A percentile compares a stretch with the other conserved stretches of the same genome.
phyloP scores from a whole-genome alignment of 495 filamentous ascomycete genomes.

The Corynascus novoguineensis region DNA sequence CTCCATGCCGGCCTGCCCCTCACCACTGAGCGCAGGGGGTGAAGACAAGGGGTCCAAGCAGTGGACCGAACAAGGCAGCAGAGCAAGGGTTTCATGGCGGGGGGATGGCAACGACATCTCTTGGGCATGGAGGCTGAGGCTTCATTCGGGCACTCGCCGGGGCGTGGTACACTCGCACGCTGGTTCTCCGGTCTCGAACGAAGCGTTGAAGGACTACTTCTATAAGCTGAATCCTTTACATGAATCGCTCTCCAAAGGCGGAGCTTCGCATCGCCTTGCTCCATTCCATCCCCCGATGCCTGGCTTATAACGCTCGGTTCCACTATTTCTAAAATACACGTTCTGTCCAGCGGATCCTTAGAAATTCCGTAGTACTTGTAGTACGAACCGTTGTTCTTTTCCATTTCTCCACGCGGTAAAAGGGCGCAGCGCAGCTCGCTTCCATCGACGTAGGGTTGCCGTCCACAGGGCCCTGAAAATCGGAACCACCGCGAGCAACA shows the following conservation, averaged over 20 bases:
- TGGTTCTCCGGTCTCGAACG: too few relatives aligned
- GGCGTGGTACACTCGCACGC: too few relatives aligned
- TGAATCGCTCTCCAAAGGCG: too few relatives aligned
- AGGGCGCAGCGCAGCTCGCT: neutral
- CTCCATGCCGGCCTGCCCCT: constrained; percentile 3
- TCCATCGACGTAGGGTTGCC: neutral
- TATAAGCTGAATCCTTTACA: too few relatives aligned
- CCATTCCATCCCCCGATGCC: too few relatives aligned
- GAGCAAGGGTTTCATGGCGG: neutral
- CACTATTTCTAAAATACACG: too few relatives aligned
- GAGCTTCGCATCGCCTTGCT: too few relatives aligned
- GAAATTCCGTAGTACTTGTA: too few relatives aligned
- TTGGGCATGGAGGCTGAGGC: neutral
- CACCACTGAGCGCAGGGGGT: neutral
- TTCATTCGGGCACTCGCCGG: neutral
- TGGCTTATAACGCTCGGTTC: too few relatives aligned
- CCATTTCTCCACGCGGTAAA: neutral
- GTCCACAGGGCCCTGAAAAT: neutral
- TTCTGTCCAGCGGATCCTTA: too few relatives aligned
- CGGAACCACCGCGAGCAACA: neutral
- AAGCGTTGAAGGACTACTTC: too few relatives aligned
- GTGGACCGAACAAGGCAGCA: constrained; percentile 4
- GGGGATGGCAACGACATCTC: neutral
- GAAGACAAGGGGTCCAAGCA: neutral
- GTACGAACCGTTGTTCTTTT: too few relatives aligned